Evolutionary conservation across 257 asterid species (phyloP).

Genomic region (Capsicum rhomboideum): DNA sequence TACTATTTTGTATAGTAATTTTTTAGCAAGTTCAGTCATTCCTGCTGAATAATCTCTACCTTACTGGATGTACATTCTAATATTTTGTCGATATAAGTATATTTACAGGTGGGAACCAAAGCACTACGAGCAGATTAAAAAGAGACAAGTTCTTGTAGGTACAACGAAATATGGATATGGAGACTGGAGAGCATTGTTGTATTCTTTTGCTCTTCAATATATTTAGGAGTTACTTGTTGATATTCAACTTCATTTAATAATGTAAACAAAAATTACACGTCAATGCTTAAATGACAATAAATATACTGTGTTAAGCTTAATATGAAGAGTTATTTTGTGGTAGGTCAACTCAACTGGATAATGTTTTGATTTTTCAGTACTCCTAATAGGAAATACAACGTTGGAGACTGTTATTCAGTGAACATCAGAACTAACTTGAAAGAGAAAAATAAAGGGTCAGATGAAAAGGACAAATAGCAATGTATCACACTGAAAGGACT

Average conservation of each 20-base stretch:
- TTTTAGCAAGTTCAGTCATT: neutral
- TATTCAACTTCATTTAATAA: too few relatives aligned
- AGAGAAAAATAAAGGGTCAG: neutral
- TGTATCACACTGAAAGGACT: neutral
- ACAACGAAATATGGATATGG: neutral
- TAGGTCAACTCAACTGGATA: too few relatives aligned
- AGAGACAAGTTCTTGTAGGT: neutral
- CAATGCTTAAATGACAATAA: too few relatives aligned
- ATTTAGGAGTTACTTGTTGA: too few relatives aligned
- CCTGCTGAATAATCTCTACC: neutral
- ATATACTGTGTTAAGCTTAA: too few relatives aligned
- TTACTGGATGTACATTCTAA: neutral
- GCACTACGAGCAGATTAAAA: neutral
- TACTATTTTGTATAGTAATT: neutral
- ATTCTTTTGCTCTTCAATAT: neutral
- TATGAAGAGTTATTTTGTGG: too few relatives aligned
- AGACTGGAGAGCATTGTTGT: neutral
- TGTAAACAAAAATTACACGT: too few relatives aligned
- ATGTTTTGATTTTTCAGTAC: too few relatives aligned
- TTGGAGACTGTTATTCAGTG: too few relatives aligned
- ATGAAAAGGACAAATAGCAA: neutral
- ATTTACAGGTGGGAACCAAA: too few relatives aligned
- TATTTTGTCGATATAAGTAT: neutral
- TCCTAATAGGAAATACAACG: too few relatives aligned
- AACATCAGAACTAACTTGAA: neutral